phyloP scores from a whole-genome alignment of 1,139 yeast species.

The Yamadazyma songkhlaensis region DNA sequence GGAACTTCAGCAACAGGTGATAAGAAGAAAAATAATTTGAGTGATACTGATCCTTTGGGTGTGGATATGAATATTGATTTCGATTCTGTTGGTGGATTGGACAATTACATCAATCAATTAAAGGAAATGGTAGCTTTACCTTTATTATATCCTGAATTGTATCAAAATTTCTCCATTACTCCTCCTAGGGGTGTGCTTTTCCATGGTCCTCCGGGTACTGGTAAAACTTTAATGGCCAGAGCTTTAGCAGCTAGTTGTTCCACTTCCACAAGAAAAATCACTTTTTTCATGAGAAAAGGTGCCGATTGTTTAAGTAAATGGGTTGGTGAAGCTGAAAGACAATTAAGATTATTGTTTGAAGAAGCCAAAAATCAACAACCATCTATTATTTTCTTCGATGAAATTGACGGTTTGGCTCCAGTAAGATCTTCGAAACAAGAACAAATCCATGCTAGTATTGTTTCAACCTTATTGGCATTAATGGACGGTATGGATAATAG shows the following conservation, averaged over 20 bases:
- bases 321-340: slow-evolving; percentile 99
- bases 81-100: slow-evolving; percentile 88
- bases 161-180: slow-evolving; percentile 83
- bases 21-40: slow-evolving; percentile 63
- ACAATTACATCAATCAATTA: slow-evolving; percentile 82
- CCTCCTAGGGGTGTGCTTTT: slow-evolving; percentile 98
- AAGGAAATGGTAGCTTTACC: slow-evolving; percentile 98
- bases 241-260: slow-evolving; percentile 96
- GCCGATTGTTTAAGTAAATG: slow-evolving; percentile 97
- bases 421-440: slow-evolving; percentile 96
- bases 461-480: slow-evolving; percentile 85
- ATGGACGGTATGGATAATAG: slow-evolving; percentile 99
- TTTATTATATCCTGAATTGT: slow-evolving; percentile 87
- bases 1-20: slow-evolving; percentile 32
- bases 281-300: slow-evolving; percentile 98
- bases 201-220: slow-evolving; percentile 99
- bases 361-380: slow-evolving; percentile 98
- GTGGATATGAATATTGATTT: slow-evolving; percentile 92
- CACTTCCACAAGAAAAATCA: slow-evolving; percentile 74
- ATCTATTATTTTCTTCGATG: slow-evolving; percentile 92
- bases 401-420: slow-evolving; percentile 97
- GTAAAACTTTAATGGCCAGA: slow-evolving; percentile 96
- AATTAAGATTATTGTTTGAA: slow-evolving; percentile 82
- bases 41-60: slow-evolving; percentile 95
- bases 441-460: slow-evolving; percentile 96